These are phyloP conservation scores for Solanum sejunctum DNA, from an alignment of 257 asterid genomes.

Conservation along the genomic window DNA sequence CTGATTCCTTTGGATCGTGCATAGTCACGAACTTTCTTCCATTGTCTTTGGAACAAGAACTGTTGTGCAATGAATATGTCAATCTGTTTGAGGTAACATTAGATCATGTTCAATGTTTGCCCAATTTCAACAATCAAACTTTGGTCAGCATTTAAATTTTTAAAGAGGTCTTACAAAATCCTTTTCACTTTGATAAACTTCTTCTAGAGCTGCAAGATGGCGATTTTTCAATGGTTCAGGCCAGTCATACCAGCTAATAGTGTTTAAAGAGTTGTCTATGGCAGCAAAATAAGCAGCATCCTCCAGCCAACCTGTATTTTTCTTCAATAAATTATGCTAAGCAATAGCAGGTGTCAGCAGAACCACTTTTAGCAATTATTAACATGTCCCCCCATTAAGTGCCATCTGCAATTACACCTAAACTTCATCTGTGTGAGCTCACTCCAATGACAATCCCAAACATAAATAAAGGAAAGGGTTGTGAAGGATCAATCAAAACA, in stretches of 20 bases:
- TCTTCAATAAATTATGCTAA: not conserved
- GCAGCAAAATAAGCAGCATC: slow-evolving; percentile 99
- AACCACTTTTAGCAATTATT: not conserved
- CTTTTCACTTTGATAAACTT: slow-evolving; percentile 66
- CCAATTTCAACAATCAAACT: not conserved
- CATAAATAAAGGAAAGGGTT: no score
- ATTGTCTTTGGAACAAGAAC: slow-evolving; percentile 90
- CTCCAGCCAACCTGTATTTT: slow-evolving; percentile 80
- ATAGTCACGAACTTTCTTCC: slow-evolving; percentile 81
- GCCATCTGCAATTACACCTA: not conserved
- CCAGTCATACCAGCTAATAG: slow-evolving; percentile 88
- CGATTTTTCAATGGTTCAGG: slow-evolving; percentile 90
- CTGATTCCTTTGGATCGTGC: slow-evolving; percentile 70
- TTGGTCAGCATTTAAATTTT: not conserved
- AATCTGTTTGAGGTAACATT: slow-evolving; percentile 42
- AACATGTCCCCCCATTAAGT: not conserved
- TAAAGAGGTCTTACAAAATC: slow-evolving; percentile 56
- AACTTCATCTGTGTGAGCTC: not conserved
- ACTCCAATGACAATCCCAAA: no score
- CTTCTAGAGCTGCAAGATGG: slow-evolving; percentile 87
- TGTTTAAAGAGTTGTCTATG: slow-evolving; percentile 60
- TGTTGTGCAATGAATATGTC: slow-evolving; percentile 86
- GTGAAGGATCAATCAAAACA: no score
- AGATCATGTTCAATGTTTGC: not conserved
- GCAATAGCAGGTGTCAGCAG: not conserved